Conservation (phyloP, 495 filamentous ascomycete genomes). For the Jackrogersella minutella region DNA sequence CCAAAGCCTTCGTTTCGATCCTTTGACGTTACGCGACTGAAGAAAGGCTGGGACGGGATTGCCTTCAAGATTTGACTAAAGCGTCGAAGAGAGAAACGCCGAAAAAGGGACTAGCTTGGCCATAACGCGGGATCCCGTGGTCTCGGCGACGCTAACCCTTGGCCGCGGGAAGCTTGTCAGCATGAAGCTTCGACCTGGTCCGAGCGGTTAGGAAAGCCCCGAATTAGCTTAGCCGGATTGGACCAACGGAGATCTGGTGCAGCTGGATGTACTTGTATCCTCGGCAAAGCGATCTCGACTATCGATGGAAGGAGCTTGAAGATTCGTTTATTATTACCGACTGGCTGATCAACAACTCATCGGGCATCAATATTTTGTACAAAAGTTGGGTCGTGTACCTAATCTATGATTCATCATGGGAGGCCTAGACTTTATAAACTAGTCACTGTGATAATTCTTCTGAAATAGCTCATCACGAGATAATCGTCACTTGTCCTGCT, state of each 20-base stretch:
- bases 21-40: background rate
- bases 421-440: background rate
- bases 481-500: background rate
- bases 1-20: background rate
- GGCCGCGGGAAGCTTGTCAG: conserved; percentile 20
- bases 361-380: background rate
- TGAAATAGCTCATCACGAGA: background rate
- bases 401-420: background rate
- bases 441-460: background rate
- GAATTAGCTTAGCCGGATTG: conserved; percentile 10
- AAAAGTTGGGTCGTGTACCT: background rate
- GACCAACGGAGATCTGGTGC: background rate
- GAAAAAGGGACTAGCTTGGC: background rate
- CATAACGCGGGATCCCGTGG: background rate
- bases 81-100: background rate
- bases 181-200: background rate
- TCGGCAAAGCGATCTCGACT: conserved; percentile 8
- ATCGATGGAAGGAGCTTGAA: background rate
- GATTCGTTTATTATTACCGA: background rate
- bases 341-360: background rate
- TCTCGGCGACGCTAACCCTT: conserved; percentile 1
- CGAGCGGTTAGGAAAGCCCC: conserved; percentile 10
- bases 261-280: conserved; percentile 15
- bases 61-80: too few species aligned
- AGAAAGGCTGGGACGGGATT: background rate